Conservation (phyloP, 2,329 filamentous ascomycete species). For the Apiospora hydei region DNA sequence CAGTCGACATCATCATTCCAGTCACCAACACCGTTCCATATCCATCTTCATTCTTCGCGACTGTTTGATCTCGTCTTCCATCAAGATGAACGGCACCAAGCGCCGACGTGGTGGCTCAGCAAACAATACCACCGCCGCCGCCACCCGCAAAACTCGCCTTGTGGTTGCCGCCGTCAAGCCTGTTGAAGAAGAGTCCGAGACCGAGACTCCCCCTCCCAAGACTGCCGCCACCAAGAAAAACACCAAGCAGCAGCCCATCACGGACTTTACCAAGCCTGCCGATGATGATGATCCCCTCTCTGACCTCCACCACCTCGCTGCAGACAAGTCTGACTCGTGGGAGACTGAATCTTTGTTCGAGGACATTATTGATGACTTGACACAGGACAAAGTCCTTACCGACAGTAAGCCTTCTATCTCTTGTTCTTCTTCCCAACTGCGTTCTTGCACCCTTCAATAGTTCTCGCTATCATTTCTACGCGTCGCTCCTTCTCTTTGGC, state of each 20-base stretch:
- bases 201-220: neutral
- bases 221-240: neutral
- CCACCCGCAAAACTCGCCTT: neutral
- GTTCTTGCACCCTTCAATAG: neutral
- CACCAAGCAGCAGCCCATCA: neutral
- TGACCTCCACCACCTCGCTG: constrained; percentile 23
- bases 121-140: neutral
- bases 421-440: constrained; percentile 23
- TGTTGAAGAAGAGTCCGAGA: constrained; percentile 24
- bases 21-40: neutral
- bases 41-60: neutral
- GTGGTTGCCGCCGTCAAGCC: constrained; percentile 34
- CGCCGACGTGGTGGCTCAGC: constrained; percentile 17
- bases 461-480: neutral
- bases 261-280: neutral
- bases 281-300: constrained; percentile 1
- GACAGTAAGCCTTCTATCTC: constrained; percentile 38
- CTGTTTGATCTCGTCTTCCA: neutral
- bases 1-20: neutral
- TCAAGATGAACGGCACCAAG: constrained; percentile 5
- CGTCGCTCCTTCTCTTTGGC: neutral
- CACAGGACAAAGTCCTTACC: constrained; percentile 49
- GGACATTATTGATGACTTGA: constrained; percentile 53
- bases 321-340: constrained; percentile 44
- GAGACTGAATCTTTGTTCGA: constrained; percentile 56